Percentiles rank a stretch among this genome's conserved stretches.
Evolutionary conservation across 2,329 filamentous ascomycete genomes (phyloP).

Genomic region (Fusarium sambucinum): DNA sequence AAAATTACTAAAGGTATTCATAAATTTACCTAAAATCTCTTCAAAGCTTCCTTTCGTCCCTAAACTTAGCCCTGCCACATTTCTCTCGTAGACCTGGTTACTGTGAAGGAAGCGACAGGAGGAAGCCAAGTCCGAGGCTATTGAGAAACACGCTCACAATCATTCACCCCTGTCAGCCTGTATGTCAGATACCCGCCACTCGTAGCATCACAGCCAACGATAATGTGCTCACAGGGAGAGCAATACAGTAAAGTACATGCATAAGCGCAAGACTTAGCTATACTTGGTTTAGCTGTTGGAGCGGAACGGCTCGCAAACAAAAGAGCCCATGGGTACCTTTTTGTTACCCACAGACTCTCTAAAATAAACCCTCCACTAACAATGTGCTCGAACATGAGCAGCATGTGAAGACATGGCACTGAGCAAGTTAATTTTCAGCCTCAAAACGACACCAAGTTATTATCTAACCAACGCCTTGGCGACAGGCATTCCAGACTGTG

Average conservation of each 20-base stretch:
- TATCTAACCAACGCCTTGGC: background rate
- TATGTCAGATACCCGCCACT: too few relatives aligned
- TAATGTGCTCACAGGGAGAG: background rate
- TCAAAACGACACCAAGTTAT: accelerated
- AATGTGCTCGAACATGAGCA: constrained; percentile 23
- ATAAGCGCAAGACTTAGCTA: background rate
- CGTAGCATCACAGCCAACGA: background rate
- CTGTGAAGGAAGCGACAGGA: background rate
- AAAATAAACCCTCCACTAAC: background rate
- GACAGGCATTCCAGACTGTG: background rate
- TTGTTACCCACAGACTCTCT: background rate
- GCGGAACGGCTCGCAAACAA: background rate
- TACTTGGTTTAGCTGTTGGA: background rate
- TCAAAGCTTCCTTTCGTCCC: too few relatives aligned
- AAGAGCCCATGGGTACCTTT: background rate
- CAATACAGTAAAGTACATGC: background rate
- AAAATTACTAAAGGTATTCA: too few relatives aligned
- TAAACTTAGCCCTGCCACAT: too few relatives aligned
- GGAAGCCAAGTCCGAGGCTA: background rate
- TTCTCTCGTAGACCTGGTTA: too few relatives aligned
- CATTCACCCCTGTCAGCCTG: background rate
- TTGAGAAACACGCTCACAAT: background rate
- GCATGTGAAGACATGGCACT: background rate
- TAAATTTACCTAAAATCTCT: too few relatives aligned
- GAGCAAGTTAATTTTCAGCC: background rate